Evolutionary conservation across 345 rosid genomes (phyloP), one percentile per base, ranked within the genome.

Genomic region (Eutrema japonicum): DNA sequence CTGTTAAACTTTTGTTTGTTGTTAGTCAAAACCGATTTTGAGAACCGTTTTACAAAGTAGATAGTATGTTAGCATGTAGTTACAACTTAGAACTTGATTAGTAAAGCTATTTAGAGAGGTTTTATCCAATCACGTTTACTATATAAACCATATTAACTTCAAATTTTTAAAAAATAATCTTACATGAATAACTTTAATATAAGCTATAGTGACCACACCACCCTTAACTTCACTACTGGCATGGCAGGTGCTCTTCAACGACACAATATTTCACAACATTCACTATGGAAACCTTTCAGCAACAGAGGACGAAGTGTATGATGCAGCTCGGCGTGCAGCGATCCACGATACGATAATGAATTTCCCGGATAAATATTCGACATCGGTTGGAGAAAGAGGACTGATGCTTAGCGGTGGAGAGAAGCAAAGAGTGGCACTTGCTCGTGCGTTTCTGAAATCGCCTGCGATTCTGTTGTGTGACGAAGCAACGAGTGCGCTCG

Each of bases 371-470:
- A 87, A 88, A 71, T 95, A 95, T 77, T 86, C 84, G 33, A 92
- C 98, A 16, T 72, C 87, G 22, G 98, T 95, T 11, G 97, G 98
- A 76, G 99, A 95, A 82, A 85, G 99, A 70, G 99, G 99, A 27
- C 82, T 95, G 71, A 87, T 87, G 96, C 78, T 95, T 80, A 95
- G 98, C 70, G 98, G 99, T 54, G 98, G 99, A 69, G 99, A 95
- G 83, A 95, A 95, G 73, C 99, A 92, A 84, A 91, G 99, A 48
- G 96, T 95, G 54, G 96, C 97, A 47, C 77, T 95, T 4, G 98
- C 99, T 72, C 96, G 96, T 60, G 87, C 98, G 14, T 95, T 95
- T 68, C 78, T 95, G 76, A 95, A 95, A 77, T 86, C 89, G 10
- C 92, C 98, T 0, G 64, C 87, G 29, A 86, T 95, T 55, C 60